phyloP scores from a whole-genome alignment of 768 basidiomycete genomes.

The Postia placenta region DNA sequence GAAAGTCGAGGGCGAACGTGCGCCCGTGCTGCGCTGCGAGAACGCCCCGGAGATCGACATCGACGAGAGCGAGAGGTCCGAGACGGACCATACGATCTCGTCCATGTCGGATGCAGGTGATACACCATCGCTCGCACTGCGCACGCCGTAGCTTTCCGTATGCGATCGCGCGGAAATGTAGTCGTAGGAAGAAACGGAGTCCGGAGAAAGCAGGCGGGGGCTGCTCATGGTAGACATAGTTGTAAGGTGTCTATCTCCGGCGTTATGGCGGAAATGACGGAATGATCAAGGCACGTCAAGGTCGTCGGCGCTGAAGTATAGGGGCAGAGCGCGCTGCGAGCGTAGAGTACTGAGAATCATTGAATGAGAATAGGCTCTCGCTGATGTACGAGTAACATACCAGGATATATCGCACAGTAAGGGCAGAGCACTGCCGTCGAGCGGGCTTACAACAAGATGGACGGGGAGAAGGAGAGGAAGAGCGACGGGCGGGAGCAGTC shows the following conservation, averaged over 20 bases:
- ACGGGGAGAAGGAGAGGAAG: constrained; percentile 1
- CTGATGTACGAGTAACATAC: too few species aligned
- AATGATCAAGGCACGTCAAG: too few species aligned
- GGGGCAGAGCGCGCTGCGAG: too few species aligned
- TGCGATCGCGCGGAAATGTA: constrained; percentile 22
- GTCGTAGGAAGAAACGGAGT: constrained; percentile 27
- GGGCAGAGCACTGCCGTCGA: background rate
- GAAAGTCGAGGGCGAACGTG: constrained; percentile 22
- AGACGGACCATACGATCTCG: constrained; percentile 46
- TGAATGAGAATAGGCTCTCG: too few species aligned
- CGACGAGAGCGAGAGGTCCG: constrained; percentile 28
- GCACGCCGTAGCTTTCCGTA: constrained; percentile 6
- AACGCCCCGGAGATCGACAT: constrained; percentile 22
- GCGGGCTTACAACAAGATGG: background rate
- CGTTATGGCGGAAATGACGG: constrained; percentile 11
- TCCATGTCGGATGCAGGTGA: constrained; percentile 39
- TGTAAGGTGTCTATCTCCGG: background rate
- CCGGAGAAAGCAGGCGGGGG: constrained; percentile 14
- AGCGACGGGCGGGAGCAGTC: background rate
- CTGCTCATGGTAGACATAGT: constrained; percentile 8
- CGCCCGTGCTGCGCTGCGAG: constrained; percentile 7
- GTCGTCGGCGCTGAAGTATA: too few species aligned
- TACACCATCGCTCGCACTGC: constrained; percentile 9
- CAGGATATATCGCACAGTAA: too few species aligned
- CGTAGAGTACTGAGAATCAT: too few species aligned